Conservation (phyloP, 768 basidiomycete species). For the Mycena belliarum region DNA sequence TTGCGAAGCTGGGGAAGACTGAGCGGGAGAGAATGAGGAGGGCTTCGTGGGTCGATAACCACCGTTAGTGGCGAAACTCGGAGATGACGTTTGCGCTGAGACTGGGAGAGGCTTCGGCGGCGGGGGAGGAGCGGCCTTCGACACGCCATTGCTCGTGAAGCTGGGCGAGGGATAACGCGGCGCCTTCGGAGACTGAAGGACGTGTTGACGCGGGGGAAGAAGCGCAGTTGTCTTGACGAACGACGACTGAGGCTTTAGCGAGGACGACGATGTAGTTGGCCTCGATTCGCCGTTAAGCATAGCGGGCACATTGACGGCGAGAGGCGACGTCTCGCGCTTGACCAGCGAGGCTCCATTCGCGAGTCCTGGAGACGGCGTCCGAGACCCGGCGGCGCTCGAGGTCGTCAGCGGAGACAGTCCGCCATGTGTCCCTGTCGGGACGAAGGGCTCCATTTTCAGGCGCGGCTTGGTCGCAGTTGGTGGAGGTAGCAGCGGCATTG, state of each 20-base stretch:
- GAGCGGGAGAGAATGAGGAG: neutral
- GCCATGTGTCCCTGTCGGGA: neutral
- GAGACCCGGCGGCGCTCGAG: neutral
- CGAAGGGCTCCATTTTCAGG: conserved; percentile 8
- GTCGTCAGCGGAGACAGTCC: conserved; percentile 13
- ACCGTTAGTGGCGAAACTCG: neutral
- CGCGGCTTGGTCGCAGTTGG: too few relatives aligned
- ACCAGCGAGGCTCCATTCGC: neutral
- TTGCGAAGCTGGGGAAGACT: too few relatives aligned
- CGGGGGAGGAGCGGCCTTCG: neutral
- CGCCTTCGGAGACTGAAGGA: conserved; percentile 2
- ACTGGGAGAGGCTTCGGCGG: neutral
- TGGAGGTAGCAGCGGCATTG: too few relatives aligned
- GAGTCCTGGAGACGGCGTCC: conserved; percentile 12
- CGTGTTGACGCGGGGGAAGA: neutral
- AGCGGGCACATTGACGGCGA: neutral
- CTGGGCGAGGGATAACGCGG: conserved; percentile 3
- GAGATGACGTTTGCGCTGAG: neutral
- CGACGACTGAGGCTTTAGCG: neutral
- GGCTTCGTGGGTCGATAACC: neutral
- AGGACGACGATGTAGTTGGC: neutral
- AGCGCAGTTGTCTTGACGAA: neutral
- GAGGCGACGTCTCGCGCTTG: conserved; percentile 11
- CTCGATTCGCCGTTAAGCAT: neutral
- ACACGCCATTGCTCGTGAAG: conserved; percentile 8